Evolutionary conservation across 2,329 filamentous ascomycete genomes (phyloP), one percentile per base, ranked within the genome.

Genomic region (Stenocarpella maydis): DNA sequence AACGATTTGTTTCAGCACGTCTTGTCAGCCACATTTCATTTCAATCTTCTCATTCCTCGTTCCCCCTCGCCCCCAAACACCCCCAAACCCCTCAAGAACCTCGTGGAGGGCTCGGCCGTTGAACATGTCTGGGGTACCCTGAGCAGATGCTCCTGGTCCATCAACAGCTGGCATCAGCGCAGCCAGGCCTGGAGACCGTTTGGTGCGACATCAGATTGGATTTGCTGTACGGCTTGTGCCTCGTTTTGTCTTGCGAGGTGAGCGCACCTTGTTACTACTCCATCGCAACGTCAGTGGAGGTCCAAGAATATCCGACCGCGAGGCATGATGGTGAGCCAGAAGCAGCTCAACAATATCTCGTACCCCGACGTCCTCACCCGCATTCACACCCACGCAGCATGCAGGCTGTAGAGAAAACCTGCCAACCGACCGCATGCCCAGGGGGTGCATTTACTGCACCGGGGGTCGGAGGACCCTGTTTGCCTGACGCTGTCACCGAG

Each of bases 1-100:
- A 45, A 60, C 24, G 52, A 45, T 45, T 45, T 69, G 67, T 69
- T 69, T 69, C 67, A 69, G 60, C 34, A 12, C 34, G 49, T 4
- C 41, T 55, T 31, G 26, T 28, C 58, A 24, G 58, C 28, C 58
- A 37, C 34, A 37, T 9, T 37, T 12, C 9, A 41, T 15, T 24
- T 49, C 37, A 14, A 19, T 45, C 26, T 12, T 47, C 43, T 49
- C 28, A 28, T 34, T 47, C 49, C 28, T n/a, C 28, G 7, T n/a
- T n/a, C 21, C 41, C 21, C 28, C 12, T 37, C 34, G 34, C 34
- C 34, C 34, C 34, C 34, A 37, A 58, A 28, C 26, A 31, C 45
- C 37, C 24, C n/a, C 24, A 15, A 24, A n/a, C n/a, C n/a, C 9
- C 37, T 1, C 53, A 41, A 58, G 5, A 10, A 24, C 34, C 34